A percentile compares a stretch with the other conserved stretches of the same genome.
Evolutionary conservation across 1,139 yeast species (phyloP).

Genomic region (Yamadazyma dendronema): DNA sequence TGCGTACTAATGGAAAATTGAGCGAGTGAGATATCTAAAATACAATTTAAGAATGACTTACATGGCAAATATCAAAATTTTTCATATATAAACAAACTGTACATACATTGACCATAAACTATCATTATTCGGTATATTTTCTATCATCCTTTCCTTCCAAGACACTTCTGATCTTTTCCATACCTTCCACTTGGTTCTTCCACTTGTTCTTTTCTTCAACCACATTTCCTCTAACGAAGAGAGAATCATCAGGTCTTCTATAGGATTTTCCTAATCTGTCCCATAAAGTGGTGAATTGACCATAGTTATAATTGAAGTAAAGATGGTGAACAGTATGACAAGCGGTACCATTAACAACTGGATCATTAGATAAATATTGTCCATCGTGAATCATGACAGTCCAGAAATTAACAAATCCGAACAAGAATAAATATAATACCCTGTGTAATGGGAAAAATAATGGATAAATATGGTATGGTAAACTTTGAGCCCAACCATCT

Average conservation of each 20-base stretch:
- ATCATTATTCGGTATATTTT: constrained; percentile 13
- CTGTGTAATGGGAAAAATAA: constrained; percentile 90
- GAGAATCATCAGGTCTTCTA: constrained; percentile 85
- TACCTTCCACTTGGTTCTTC: constrained; percentile 68
- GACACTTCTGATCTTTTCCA: constrained; percentile 75
- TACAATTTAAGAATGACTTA: too few relatives aligned
- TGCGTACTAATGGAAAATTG: neutral
- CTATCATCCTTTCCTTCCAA: constrained; percentile 76
- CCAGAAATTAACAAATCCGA: constrained; percentile 94
- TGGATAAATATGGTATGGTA: constrained; percentile 92
- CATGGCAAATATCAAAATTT: too few relatives aligned
- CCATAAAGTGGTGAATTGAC: constrained; percentile 97
- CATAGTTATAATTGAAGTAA: constrained; percentile 95
- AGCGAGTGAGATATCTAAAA: too few relatives aligned
- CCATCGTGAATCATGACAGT: constrained; percentile 99
- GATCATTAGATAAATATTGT: constrained; percentile 88
- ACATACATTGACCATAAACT: neutral
- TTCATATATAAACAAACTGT: too few relatives aligned
- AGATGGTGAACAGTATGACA: constrained; percentile 96
- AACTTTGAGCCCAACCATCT: constrained; percentile 89
- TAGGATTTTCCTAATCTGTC: constrained; percentile 93
- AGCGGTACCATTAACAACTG: constrained; percentile 94
- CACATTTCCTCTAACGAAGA: constrained; percentile 67
- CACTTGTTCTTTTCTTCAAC: constrained; percentile 55
- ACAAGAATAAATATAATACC: constrained; percentile 72